These are phyloP conservation scores for Hypericum androsaemum DNA, from an alignment of 345 rosid species.

Conservation along the genomic window DNA sequence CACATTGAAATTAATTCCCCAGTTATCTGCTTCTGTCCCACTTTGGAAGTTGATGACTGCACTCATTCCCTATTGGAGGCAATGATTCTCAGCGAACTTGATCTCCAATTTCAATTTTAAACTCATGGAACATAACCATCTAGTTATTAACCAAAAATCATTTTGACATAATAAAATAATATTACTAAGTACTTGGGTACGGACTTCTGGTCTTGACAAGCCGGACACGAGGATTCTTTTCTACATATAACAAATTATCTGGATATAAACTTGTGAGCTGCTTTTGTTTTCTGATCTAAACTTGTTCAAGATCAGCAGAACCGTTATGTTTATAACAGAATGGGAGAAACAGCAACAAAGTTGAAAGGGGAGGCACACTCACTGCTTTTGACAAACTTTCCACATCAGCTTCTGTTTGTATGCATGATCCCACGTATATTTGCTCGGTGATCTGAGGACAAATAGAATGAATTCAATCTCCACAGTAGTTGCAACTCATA, in stretches of 20 bases:
- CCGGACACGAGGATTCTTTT: too few relatives aligned
- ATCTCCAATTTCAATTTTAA: neutral
- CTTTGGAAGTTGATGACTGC: constrained; percentile 82
- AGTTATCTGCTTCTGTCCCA: constrained; percentile 71
- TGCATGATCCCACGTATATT: constrained; percentile 76
- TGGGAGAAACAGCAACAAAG: neutral
- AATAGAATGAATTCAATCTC: constrained; percentile 1
- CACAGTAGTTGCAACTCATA: neutral
- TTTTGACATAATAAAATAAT: too few relatives aligned
- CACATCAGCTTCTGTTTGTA: constrained; percentile 76
- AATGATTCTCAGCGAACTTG: constrained; percentile 9
- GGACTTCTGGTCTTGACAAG: too few relatives aligned
- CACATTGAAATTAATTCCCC: constrained; percentile 55
- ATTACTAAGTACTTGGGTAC: too few relatives aligned
- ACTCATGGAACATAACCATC: neutral
- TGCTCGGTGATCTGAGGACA: constrained; percentile 75
- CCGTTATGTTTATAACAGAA: too few relatives aligned
- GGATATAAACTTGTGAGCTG: too few relatives aligned
- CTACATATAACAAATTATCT: too few relatives aligned
- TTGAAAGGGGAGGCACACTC: constrained; percentile 21
- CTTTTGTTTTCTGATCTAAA: too few relatives aligned
- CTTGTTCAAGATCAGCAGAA: too few relatives aligned
- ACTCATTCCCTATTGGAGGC: constrained; percentile 57
- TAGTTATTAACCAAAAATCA: too few relatives aligned
- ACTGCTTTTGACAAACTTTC: constrained; percentile 49